Conservation (phyloP, 208 protist genomes). For the Leishmania tropica region DNA sequence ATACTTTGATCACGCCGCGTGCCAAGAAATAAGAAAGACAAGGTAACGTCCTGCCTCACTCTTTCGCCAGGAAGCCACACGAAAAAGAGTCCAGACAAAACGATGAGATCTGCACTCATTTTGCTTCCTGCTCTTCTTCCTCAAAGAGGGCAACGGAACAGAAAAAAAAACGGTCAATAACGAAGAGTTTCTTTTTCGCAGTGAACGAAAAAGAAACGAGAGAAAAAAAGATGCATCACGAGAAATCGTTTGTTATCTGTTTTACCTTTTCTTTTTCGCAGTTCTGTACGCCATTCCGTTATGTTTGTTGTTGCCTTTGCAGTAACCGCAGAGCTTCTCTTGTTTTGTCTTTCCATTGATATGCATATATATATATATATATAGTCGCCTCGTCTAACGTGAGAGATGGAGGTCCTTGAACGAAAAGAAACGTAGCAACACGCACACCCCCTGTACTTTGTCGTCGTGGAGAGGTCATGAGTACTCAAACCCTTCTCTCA, state of each 20-base stretch:
- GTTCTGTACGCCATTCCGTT: background rate
- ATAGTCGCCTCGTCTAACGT: background rate
- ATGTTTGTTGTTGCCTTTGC: slow-evolving; percentile 2
- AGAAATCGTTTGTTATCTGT: background rate
- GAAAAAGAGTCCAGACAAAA: background rate
- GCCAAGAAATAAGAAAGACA: background rate
- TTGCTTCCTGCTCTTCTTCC: background rate
- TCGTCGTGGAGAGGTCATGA: background rate
- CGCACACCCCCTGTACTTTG: background rate
- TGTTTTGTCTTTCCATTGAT: background rate
- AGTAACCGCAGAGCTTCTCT: background rate
- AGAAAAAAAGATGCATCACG: background rate
- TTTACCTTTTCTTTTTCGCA: background rate
- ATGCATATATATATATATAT: slow-evolving; percentile 4
- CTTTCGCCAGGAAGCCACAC: background rate
- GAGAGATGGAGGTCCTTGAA: background rate
- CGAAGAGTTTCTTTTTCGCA: background rate
- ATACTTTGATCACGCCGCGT: background rate
- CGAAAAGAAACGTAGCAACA: background rate
- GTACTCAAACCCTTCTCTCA: background rate
- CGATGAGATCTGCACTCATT: background rate
- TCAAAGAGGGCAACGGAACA: background rate
- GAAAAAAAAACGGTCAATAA: background rate
- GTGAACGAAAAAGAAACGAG: background rate
- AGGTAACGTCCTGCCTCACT: background rate